Percentiles rank a stretch among this genome's conserved stretches.
phyloP scores from a whole-genome alignment of 2,329 filamentous ascomycete genomes.

The Westerdykella sp. region DNA sequence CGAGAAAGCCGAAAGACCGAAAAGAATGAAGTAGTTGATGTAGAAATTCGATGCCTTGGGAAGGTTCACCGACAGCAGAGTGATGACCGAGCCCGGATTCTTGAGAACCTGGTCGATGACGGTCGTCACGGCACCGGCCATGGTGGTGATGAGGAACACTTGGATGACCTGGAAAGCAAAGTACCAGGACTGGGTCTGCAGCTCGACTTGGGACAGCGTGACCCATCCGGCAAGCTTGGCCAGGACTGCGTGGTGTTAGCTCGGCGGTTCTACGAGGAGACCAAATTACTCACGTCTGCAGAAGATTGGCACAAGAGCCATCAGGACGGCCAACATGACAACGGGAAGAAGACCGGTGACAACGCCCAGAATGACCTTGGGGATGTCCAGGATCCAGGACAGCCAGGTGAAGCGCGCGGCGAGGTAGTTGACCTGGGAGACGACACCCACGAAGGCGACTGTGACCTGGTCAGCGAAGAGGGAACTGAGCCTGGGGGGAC shows the following conservation, averaged over 20 bases:
- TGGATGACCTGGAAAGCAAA: slow-evolving; percentile 92
- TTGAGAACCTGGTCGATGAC: slow-evolving; percentile 50
- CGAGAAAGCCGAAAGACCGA: slow-evolving; percentile 51
- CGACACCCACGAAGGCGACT: slow-evolving; percentile 40
- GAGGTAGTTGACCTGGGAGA: slow-evolving; percentile 44
- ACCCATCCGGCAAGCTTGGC: slow-evolving; percentile 34
- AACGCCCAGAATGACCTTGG: slow-evolving; percentile 38
- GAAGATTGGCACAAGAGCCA: slow-evolving; percentile 42
- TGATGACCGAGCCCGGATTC: slow-evolving; percentile 55
- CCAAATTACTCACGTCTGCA: slow-evolving; percentile 24
- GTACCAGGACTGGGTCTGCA: slow-evolving; percentile 87
- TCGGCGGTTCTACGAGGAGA: background rate
- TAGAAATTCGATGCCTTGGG: slow-evolving; percentile 92
- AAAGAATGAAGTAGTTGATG: slow-evolving; percentile 87
- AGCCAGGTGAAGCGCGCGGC: slow-evolving; percentile 35
- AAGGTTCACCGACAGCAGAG: slow-evolving; percentile 64
- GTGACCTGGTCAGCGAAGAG: background rate
- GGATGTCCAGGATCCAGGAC: slow-evolving; percentile 39
- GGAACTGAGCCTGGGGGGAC: background rate
- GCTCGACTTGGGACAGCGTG: slow-evolving; percentile 43
- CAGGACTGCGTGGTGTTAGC: slow-evolving; percentile 23
- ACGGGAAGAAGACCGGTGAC: slow-evolving; percentile 43
- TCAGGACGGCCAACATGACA: slow-evolving; percentile 39
- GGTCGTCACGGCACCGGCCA: slow-evolving; percentile 71
- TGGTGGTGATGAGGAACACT: slow-evolving; percentile 81